Percentiles rank a stretch among this genome's conserved stretches.
Conservation (phyloP, 2,329 filamentous ascomycete species). For the Trichoderma sp. region DNA sequence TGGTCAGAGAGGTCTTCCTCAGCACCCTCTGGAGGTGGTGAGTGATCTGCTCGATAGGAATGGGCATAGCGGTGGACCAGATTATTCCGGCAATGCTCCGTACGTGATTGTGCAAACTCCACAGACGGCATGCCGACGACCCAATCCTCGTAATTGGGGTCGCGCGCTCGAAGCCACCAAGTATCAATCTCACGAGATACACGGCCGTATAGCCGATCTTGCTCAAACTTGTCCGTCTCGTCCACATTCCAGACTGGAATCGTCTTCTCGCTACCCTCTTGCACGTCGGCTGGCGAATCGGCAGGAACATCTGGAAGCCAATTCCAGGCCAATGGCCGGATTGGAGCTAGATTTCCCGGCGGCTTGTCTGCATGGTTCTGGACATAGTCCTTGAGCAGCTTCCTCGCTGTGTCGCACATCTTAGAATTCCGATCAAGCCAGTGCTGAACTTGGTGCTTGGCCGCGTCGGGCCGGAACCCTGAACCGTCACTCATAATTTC, state of each 20-base stretch:
- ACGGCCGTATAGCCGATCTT: slow-evolving; percentile 60
- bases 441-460: slow-evolving; percentile 62
- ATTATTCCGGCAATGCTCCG: slow-evolving; percentile 60
- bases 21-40: slow-evolving; percentile 38
- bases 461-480: slow-evolving; percentile 56
- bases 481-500: slow-evolving; percentile 55
- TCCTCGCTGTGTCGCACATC: slow-evolving; percentile 58
- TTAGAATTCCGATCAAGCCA: slow-evolving; percentile 64
- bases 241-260: slow-evolving; percentile 54
- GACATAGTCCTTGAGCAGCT: slow-evolving; percentile 58
- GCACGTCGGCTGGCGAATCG: slow-evolving; percentile 36
- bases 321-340: slow-evolving; percentile 57
- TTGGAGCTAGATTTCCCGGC: slow-evolving; percentile 52
- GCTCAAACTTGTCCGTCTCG: slow-evolving; percentile 58
- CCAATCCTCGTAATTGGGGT: slow-evolving; percentile 62
- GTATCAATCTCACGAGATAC: slow-evolving; percentile 66
- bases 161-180: slow-evolving; percentile 64
- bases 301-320: slow-evolving; percentile 50
- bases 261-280: slow-evolving; percentile 46
- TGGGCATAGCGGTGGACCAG: slow-evolving; percentile 58
- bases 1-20: slow-evolving; percentile 45
- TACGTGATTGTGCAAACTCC: slow-evolving; percentile 58
- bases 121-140: slow-evolving; percentile 61
- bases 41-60: slow-evolving; percentile 47
- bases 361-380: slow-evolving; percentile 51